These are phyloP conservation scores for Massariosphaeria phaeospora DNA, from an alignment of 495 filamentous ascomycete genomes.

Conservation along the genomic window DNA sequence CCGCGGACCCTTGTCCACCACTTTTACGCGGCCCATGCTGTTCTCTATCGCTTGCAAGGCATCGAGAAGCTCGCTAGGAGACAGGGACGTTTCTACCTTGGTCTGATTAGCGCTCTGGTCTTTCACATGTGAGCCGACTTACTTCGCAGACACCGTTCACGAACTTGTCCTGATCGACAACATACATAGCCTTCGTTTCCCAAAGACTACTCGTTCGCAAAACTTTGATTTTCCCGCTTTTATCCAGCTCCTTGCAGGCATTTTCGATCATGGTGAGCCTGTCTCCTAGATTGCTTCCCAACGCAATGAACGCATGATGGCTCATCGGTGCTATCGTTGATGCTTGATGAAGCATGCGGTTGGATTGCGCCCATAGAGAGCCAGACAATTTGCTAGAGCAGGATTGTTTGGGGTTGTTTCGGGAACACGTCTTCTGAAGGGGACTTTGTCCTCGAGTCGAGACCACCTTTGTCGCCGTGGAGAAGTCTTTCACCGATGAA, in stretches of 20 bases:
- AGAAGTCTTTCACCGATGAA: no score
- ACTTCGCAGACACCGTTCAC: conserved; percentile 95
- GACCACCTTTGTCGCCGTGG: no score
- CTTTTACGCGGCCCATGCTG: conserved; percentile 68
- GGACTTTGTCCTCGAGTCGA: no score
- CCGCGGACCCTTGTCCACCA: conserved; percentile 87
- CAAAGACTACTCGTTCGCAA: conserved; percentile 81
- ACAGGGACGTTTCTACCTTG: conserved; percentile 75
- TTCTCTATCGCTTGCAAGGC: conserved; percentile 78
- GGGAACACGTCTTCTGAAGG: no score
- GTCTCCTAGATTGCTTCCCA: conserved; percentile 92
- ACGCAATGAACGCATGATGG: conserved; percentile 67
- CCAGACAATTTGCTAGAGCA: no score
- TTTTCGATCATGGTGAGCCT: conserved; percentile 74
- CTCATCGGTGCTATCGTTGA: conserved; percentile 3
- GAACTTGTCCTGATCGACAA: conserved; percentile 79
- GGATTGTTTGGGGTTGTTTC: no score
- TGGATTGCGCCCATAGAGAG: background rate
- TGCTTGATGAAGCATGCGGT: background rate
- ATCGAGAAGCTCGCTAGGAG: conserved; percentile 70
- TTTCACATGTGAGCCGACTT: no score
- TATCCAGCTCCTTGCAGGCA: conserved; percentile 71
- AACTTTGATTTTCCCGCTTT: conserved; percentile 60
- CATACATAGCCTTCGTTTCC: conserved; percentile 96
- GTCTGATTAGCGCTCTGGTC: conserved; percentile 4